These are phyloP conservation scores for Lodderomyces orthopsilosis DNA, from an alignment of 1,139 yeast genomes.

Conservation along the genomic window DNA sequence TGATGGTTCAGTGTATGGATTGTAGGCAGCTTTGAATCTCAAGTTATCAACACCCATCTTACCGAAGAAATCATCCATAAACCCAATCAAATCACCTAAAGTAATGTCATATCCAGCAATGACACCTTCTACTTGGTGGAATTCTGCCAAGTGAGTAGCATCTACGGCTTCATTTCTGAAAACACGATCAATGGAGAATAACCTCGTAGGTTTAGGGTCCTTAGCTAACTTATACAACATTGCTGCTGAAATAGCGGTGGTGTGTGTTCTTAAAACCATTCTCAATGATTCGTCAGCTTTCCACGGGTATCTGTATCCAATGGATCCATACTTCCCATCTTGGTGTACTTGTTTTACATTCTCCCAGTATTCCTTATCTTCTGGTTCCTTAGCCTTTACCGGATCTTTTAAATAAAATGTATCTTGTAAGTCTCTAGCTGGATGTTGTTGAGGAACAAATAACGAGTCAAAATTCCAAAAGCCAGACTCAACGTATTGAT, in stretches of 20 bases:
- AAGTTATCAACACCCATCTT: conserved; percentile 96
- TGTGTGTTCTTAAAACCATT: conserved; percentile 94
- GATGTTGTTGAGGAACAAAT: conserved; percentile 98
- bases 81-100: conserved; percentile 93
- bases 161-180: conserved; percentile 99
- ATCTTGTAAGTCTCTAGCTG: conserved; percentile 98
- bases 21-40: conserved; percentile 97
- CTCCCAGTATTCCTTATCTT: conserved; percentile 73
- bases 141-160: conserved; percentile 99
- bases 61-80: conserved; percentile 95
- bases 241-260: conserved; percentile 88
- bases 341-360: conserved; percentile 83
- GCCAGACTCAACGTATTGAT: conserved; percentile 95
- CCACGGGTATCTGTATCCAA: conserved; percentile 99
- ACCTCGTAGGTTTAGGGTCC: conserved; percentile 87
- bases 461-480: conserved; percentile 98
- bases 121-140: conserved; percentile 99
- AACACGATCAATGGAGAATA: conserved; percentile 95
- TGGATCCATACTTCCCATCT: conserved; percentile 87
- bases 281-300: conserved; percentile 83
- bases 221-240: conserved; percentile 85
- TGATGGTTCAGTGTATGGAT: conserved; percentile 98
- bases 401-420: conserved; percentile 98
- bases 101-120: conserved; percentile 95
- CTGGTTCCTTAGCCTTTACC: conserved; percentile 70